A percentile compares a stretch with the other conserved stretches of the same genome.
Evolutionary conservation across 371 early-diverging fungal genomes (phyloP).

Genomic region (Apophysomyces ossiformis): DNA sequence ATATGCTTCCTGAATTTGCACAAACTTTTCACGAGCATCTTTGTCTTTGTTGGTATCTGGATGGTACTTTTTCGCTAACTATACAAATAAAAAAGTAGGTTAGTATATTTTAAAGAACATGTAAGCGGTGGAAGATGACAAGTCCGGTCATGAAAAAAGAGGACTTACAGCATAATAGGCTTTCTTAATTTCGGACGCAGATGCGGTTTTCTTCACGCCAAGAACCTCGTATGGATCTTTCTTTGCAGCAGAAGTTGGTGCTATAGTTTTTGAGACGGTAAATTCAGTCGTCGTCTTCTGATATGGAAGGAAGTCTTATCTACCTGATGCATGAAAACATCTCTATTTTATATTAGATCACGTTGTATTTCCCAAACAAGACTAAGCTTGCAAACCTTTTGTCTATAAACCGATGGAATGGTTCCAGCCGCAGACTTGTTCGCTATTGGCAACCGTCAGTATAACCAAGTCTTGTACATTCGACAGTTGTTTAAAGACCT

Average conservation of each 20-base stretch:
- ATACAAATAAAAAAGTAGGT: background rate
- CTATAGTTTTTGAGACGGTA: constrained; percentile 12
- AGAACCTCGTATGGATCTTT: constrained; percentile 84
- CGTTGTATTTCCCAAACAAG: background rate
- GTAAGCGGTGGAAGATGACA: no score
- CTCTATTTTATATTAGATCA: constrained; percentile 20
- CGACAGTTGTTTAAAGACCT: background rate
- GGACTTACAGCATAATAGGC: constrained; percentile 83
- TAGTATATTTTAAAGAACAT: background rate
- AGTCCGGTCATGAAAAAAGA: no score
- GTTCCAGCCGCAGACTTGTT: constrained; percentile 16
- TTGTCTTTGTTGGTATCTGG: constrained; percentile 95
- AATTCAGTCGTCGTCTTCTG: background rate
- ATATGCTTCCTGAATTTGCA: constrained; percentile 95
- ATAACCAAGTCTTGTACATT: background rate
- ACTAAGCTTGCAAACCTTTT: constrained; percentile 24
- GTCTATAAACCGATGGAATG: constrained; percentile 22
- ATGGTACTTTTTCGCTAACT: constrained; percentile 94
- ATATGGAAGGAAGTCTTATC: background rate
- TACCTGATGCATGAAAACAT: constrained; percentile 40
- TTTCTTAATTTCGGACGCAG: constrained; percentile 89
- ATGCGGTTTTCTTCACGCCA: constrained; percentile 79
- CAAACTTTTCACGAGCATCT: constrained; percentile 91
- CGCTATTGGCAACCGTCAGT: background rate
- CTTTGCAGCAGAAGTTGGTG: constrained; percentile 36